Evolutionary conservation across 2,329 filamentous ascomycete genomes (phyloP).

Genomic region (Pseudofabraea citricarpa): DNA sequence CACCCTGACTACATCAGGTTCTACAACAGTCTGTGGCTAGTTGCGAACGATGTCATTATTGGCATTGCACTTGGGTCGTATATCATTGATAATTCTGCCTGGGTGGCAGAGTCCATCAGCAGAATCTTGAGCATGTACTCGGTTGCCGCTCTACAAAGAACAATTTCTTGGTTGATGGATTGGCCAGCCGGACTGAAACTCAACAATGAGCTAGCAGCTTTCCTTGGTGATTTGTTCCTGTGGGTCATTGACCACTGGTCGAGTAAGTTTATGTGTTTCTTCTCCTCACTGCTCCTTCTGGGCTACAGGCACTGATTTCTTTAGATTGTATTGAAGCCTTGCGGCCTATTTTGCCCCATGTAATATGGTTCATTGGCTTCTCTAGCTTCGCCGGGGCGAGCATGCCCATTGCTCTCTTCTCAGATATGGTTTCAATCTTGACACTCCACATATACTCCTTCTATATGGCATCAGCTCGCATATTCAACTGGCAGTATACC

Average conservation of each 20-base stretch:
- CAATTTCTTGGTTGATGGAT: conserved; percentile 93
- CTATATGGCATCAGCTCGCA: conserved; percentile 92
- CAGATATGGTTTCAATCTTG: conserved; percentile 83
- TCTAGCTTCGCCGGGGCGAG: conserved; percentile 94
- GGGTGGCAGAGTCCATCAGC: conserved; percentile 78
- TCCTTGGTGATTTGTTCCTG: conserved; percentile 89
- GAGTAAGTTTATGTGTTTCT: conserved; percentile 44
- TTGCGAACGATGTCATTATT: conserved; percentile 97
- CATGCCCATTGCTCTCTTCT: conserved; percentile 94
- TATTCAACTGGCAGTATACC: conserved; percentile 97
- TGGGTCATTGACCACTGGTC: conserved; percentile 99
- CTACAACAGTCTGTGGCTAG: conserved; percentile 97
- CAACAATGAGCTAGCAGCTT: conserved; percentile 88
- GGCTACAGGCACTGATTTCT: conserved; percentile 4
- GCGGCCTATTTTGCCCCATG: conserved; percentile 72
- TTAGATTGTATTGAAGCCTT: conserved; percentile 71
- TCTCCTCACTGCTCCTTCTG: not conserved
- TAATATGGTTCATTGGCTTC: conserved; percentile 91
- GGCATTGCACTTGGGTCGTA: conserved; percentile 95
- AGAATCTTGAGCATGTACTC: conserved; percentile 74
- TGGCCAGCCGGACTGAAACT: conserved; percentile 94
- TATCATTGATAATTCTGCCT: conserved; percentile 88
- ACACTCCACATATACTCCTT: conserved; percentile 98
- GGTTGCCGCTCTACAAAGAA: conserved; percentile 79
- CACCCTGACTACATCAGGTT: conserved; percentile 98